Evolutionary conservation across 1,284 basidiomycete species (phyloP), one percentile per base, ranked within the genome.

Genomic region (Heterobasidion irregulare): DNA sequence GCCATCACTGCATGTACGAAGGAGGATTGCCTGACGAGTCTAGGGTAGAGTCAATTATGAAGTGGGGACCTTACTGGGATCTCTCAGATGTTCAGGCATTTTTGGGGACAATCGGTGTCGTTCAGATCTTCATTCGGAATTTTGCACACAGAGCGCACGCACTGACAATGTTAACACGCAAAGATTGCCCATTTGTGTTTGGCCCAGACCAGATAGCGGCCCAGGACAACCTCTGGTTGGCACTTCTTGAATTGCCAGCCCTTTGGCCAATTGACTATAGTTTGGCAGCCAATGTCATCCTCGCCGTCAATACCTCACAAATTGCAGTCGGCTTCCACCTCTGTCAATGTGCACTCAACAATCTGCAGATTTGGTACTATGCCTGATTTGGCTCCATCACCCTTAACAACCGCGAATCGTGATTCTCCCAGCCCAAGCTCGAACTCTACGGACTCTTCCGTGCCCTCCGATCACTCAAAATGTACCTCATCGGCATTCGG

Each of bases 351-450:
- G 67, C 69, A 0, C 9, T 16, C 7, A 45, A 63, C 35, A 26
- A 57, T 12, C 33, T 19, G 9, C 38, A 48, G 41, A 36, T 19
- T 5, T 51, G 55, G 2, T 38, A 49, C 8, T 53, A 48, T 35
- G 2, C 41, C 41, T 15, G 55, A 44, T 67, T 63, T 48, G 60
- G 65, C 9, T 77, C 69, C 0, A 70, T 77, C 8, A 64, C 67
- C 0, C 65, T 69, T 51, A 73, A 71, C 48, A 65, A 73, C 0
- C 36, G 63, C 0, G 71, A 79, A 58, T 47, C 63, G 0, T 46
- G 60, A 0, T 77, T 73, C 53, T 74, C 68, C 0, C 74, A 77
- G 52, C 62, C 72, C 0, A 76, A 77, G 52, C 54, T 73, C 1
- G 68, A 77, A 52, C 52, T 78, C 0, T 76, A 71, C 56, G 70